Percentiles rank a stretch among this genome's conserved stretches.
Conservation (phyloP, 345 rosid genomes). For the Sonneratia alba region DNA sequence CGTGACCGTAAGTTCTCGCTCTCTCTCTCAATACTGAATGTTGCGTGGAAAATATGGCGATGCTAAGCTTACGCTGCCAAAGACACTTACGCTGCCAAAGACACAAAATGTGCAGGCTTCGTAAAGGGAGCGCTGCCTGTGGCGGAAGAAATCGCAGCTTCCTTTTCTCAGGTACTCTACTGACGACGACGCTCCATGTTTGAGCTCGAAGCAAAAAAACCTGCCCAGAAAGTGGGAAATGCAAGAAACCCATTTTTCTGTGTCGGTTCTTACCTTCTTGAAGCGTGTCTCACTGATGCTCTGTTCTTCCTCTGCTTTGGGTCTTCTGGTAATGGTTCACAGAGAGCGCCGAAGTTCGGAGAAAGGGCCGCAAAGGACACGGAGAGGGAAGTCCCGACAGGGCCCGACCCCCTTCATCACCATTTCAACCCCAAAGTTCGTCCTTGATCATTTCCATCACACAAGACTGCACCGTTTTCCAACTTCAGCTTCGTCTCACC, state of each 20-base stretch:
- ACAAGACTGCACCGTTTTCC: not conserved
- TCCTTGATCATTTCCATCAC: not conserved
- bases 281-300: not conserved
- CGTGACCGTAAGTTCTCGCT: not conserved
- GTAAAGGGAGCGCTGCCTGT: not conserved
- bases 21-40: not conserved
- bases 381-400: conserved; percentile 46
- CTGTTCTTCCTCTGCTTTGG: not conserved
- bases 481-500: not conserved
- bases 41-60: not conserved
- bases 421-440: conserved; percentile 21
- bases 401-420: conserved; percentile 67
- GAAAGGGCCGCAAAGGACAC: conserved; percentile 17
- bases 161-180: not conserved
- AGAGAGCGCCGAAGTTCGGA: conserved; percentile 3
- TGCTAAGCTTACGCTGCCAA: not conserved
- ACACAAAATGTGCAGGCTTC: conserved; percentile 7
- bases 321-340: not conserved
- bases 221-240: not conserved
- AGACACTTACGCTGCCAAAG: not conserved
- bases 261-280: not conserved
- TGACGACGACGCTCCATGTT: not conserved
- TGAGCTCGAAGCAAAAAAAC: not conserved
- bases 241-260: not conserved
- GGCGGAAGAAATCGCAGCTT: conserved; percentile 4